Percentiles rank a stretch among this genome's conserved stretches.
These are phyloP conservation scores for Melaleuca alternifolia DNA, from an alignment of 345 rosid genomes.

Conservation along the genomic window DNA sequence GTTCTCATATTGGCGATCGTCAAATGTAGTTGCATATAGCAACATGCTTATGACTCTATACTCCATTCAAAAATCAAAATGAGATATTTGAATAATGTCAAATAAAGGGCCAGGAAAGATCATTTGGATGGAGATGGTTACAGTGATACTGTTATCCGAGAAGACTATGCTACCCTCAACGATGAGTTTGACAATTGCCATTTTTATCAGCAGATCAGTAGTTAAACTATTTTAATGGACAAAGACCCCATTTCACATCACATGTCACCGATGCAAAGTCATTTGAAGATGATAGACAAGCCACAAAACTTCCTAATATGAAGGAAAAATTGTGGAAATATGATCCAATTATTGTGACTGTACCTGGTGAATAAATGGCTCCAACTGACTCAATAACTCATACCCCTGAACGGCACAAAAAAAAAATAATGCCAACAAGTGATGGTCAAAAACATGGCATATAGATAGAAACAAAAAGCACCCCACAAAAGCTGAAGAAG, in stretches of 20 bases:
- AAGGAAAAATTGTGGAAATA: not conserved
- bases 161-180: not conserved
- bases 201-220: not conserved
- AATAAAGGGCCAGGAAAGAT: not conserved
- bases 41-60: not conserved
- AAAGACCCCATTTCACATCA: not conserved
- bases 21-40: not conserved
- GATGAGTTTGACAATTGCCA: not conserved
- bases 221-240: not conserved
- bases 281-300: not conserved
- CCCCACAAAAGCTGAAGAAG: constrained; percentile 1
- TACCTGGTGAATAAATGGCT: constrained; percentile 88
- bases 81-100: not conserved
- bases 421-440: constrained; percentile 4
- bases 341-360: not conserved
- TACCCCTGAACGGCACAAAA: constrained; percentile 37
- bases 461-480: not conserved
- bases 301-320: not conserved
- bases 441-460: not conserved
- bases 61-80: not conserved
- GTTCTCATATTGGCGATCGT: not conserved
- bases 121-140: not conserved
- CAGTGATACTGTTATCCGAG: not conserved
- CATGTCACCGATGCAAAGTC: not conserved
- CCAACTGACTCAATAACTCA: constrained; percentile 62